phyloP scores from a whole-genome alignment of 2,329 filamentous ascomycete genomes.

The Paraconiothyrium sp. region DNA sequence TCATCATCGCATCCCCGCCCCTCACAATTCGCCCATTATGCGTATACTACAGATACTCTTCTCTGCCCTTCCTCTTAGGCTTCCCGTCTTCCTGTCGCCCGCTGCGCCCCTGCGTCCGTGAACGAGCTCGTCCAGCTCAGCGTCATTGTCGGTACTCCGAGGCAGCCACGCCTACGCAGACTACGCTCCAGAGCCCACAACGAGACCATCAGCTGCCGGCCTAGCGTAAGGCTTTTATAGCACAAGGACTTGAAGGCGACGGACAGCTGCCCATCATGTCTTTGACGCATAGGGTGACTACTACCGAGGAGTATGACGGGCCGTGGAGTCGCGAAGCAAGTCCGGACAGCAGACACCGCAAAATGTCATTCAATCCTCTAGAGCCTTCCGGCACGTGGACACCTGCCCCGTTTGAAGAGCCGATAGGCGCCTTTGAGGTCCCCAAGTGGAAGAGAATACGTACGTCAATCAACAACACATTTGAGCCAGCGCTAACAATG shows the following conservation, averaged over 20 bases:
- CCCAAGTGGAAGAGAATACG: slow-evolving; percentile 62
- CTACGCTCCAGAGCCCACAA: not conserved
- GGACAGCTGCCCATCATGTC: slow-evolving; percentile 44
- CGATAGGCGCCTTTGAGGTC: slow-evolving; percentile 64
- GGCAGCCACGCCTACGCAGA: not conserved
- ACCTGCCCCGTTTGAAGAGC: slow-evolving; percentile 50
- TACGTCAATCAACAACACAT: slow-evolving; percentile 31
- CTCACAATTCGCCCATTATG: slow-evolving; percentile 9
- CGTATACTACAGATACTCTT: not conserved
- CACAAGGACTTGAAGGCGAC: not conserved
- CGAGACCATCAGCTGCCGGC: not conserved
- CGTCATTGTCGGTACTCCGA: slow-evolving; percentile 9
- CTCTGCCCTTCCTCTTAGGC: not conserved
- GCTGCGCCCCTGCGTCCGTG: not conserved
- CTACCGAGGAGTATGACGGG: slow-evolving; percentile 51
- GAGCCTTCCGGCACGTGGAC: slow-evolving; percentile 60
- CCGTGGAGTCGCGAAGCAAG: slow-evolving; percentile 51
- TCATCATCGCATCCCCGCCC: slow-evolving; percentile 12
- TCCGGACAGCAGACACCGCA: slow-evolving; percentile 52
- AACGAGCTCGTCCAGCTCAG: not conserved
- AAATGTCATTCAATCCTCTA: slow-evolving; percentile 61
- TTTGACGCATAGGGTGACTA: slow-evolving; percentile 50
- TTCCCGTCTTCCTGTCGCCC: not conserved
- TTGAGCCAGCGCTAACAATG: slow-evolving; percentile 24
- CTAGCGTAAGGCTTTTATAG: not conserved